Conservation (phyloP, 2,329 filamentous ascomycete genomes). For the Zalaria obscura region DNA sequence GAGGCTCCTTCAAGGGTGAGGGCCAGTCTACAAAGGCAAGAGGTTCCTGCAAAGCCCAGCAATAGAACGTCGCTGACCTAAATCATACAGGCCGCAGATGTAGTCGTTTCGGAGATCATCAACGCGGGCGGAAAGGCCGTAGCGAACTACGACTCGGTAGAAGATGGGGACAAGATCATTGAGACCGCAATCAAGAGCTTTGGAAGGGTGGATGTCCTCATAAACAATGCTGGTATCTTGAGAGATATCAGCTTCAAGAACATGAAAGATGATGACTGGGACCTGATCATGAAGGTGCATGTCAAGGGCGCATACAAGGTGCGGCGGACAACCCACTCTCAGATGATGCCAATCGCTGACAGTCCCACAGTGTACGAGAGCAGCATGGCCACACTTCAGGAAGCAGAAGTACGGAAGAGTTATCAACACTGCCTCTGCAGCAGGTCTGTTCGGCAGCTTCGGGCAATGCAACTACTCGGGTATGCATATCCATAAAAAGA, state of each 20-base stretch:
- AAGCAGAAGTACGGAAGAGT: conserved; percentile 97
- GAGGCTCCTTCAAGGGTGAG: conserved; percentile 85
- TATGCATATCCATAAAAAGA: conserved; percentile 18
- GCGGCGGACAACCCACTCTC: conserved; percentile 3
- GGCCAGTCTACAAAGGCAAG: conserved; percentile 70
- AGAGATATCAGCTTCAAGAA: conserved; percentile 97
- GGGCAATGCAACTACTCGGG: conserved; percentile 91
- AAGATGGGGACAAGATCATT: conserved; percentile 88
- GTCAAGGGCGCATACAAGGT: conserved; percentile 84
- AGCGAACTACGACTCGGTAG: conserved; percentile 92
- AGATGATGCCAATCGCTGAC: conserved; percentile 2
- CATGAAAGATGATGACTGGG: conserved; percentile 95
- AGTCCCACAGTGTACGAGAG: conserved; percentile 53
- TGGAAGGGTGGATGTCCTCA: conserved; percentile 81
- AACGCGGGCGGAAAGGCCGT: conserved; percentile 86
- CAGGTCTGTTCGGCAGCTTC: conserved; percentile 89
- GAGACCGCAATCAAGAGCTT: conserved; percentile 68
- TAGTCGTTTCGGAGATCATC: conserved; percentile 72
- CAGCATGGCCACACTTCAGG: conserved; percentile 93
- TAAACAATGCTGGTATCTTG: conserved; percentile 96
- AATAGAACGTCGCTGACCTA: neutral
- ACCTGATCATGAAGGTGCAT: conserved; percentile 85
- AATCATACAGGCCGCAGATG: conserved; percentile 56
- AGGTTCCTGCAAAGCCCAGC: neutral
- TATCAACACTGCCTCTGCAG: conserved; percentile 94